These are phyloP conservation scores for Talaromyces nanjingensis DNA, from an alignment of 495 filamentous ascomycete species.

Conservation along the genomic window DNA sequence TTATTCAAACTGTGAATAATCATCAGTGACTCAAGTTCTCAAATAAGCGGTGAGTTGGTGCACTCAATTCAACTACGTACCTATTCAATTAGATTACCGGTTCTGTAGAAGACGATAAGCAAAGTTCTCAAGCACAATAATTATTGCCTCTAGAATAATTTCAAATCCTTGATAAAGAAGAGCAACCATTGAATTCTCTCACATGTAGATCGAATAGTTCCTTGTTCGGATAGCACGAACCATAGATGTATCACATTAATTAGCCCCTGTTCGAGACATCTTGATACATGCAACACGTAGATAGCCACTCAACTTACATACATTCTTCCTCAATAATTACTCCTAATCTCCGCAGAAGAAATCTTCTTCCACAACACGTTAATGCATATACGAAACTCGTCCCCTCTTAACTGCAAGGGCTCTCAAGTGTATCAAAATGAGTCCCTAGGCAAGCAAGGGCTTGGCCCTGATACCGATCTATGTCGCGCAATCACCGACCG, in stretches of 20 bases:
- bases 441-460: neutral
- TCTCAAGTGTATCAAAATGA: conserved; percentile 1
- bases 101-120: neutral
- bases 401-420: neutral
- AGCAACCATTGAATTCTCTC: neutral
- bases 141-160: too few relatives aligned
- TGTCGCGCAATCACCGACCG: neutral
- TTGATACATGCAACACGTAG: neutral
- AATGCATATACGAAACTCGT: neutral
- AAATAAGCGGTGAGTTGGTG: neutral
- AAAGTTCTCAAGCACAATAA: neutral
- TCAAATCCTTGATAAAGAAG: neutral
- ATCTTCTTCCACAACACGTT: neutral
- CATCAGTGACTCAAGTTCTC: neutral
- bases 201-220: neutral
- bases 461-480: neutral
- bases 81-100: neutral
- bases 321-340: neutral
- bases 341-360: neutral
- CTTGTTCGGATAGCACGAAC: neutral
- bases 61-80: neutral
- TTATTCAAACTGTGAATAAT: neutral
- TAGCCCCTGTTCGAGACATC: neutral
- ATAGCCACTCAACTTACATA: neutral
- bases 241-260: neutral